A percentile compares a stretch with the other conserved stretches of the same genome.
phyloP scores from a whole-genome alignment of 495 filamentous ascomycete genomes.

The Amphirosellinia nigrospora region DNA sequence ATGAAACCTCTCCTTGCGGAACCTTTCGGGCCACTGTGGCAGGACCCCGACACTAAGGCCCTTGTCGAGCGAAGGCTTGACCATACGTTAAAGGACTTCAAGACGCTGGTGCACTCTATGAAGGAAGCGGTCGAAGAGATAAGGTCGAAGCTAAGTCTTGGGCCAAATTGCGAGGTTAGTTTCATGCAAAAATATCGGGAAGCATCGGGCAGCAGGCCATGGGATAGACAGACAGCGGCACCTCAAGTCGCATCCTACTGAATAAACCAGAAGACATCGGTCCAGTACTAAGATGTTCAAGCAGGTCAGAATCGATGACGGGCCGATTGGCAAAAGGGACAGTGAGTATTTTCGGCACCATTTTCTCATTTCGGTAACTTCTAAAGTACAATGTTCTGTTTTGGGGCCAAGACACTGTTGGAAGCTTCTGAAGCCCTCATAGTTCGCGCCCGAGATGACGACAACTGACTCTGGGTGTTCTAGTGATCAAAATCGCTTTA shows the following conservation, averaged over 20 bases:
- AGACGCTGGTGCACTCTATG: constrained; percentile 31
- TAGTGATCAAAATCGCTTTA: constrained; percentile 42
- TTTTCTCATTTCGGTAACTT: too few relatives aligned
- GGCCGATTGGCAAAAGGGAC: constrained; percentile 12
- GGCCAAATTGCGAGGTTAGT: constrained; percentile 22
- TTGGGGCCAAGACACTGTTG: too few relatives aligned
- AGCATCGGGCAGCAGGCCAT: not conserved
- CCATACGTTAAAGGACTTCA: constrained; percentile 18
- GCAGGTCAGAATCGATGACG: constrained; percentile 8
- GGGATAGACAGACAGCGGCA: not conserved
- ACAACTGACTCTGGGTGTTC: too few relatives aligned
- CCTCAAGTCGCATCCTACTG: not conserved
- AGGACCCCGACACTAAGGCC: constrained; percentile 14
- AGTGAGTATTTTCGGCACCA: too few relatives aligned
- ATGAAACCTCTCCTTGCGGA: constrained; percentile 38
- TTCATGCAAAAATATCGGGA: not conserved
- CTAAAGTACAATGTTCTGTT: too few relatives aligned
- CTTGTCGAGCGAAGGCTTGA: constrained; percentile 19
- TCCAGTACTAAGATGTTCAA: not conserved
- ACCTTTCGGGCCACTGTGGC: constrained; percentile 31
- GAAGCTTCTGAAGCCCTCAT: too few relatives aligned
- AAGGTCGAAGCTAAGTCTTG: constrained; percentile 28
- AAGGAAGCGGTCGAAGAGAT: constrained; percentile 31
- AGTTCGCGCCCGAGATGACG: too few relatives aligned
- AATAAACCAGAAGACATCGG: not conserved